A percentile compares a stretch with the other conserved stretches of the same genome.
Conservation (phyloP, 176 grass and related monocot genomes). For the Eleusine coracana region DNA sequence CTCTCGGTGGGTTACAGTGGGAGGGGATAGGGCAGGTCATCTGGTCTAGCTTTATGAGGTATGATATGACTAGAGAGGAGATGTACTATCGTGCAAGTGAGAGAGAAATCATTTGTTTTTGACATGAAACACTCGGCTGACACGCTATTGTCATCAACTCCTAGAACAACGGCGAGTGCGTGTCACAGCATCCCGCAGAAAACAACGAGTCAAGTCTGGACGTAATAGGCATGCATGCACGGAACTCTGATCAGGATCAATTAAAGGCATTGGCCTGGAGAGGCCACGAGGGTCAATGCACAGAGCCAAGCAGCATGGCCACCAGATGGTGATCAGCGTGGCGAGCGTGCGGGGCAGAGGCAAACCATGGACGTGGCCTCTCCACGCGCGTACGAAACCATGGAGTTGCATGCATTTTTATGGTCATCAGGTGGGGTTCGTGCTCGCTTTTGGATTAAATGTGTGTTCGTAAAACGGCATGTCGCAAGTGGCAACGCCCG, state of each 20-base stretch:
- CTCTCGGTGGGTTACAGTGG: conserved; percentile 7
- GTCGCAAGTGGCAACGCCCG: no score
- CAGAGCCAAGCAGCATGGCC: not conserved
- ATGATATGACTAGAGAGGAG: not conserved
- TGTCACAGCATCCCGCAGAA: not conserved
- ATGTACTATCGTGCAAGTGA: no score
- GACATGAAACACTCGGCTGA: not conserved
- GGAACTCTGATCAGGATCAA: not conserved
- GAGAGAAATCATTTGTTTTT: not conserved
- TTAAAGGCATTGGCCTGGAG: not conserved
- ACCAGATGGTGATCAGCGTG: no score
- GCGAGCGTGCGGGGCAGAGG: not conserved
- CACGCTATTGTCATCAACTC: conserved; percentile 13
- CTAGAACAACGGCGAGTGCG: not conserved
- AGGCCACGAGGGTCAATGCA: no score
- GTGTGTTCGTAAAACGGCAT: not conserved
- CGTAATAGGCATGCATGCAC: not conserved
- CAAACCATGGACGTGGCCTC: not conserved
- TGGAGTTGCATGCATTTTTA: not conserved
- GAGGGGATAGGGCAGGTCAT: not conserved
- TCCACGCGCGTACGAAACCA: not conserved
- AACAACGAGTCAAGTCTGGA: not conserved
- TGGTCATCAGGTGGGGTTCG: not conserved
- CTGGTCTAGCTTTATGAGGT: conserved; percentile 37
- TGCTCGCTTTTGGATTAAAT: not conserved